A percentile compares a stretch with the other conserved stretches of the same genome.
phyloP scores from a whole-genome alignment of 2,329 filamentous ascomycete species.

The Escovopsis sp. region DNA sequence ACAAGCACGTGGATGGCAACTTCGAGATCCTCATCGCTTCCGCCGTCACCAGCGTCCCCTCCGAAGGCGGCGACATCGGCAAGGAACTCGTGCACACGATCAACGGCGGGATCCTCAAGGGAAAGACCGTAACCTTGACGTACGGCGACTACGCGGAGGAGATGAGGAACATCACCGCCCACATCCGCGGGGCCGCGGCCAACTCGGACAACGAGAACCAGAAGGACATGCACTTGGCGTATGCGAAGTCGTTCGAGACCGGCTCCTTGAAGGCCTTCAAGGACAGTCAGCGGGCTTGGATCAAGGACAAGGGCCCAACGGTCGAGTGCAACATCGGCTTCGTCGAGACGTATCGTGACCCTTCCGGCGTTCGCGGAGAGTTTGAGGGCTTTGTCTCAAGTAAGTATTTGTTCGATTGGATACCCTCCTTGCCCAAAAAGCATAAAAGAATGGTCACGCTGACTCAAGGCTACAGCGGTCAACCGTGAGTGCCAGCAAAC shows the following conservation, averaged over 20 bases:
- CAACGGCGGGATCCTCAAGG: constrained; percentile 42
- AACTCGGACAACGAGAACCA: constrained; percentile 61
- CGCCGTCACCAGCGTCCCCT: constrained; percentile 42
- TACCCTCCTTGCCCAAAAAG: not conserved
- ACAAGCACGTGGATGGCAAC: constrained; percentile 46
- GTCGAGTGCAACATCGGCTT: constrained; percentile 74
- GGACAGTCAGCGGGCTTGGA: constrained; percentile 67
- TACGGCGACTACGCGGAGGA: constrained; percentile 62
- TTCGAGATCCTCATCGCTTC: constrained; percentile 67
- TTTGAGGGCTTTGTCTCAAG: constrained; percentile 72
- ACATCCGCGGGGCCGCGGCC: constrained; percentile 51
- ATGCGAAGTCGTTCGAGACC: constrained; percentile 57
- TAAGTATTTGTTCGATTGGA: constrained; percentile 7
- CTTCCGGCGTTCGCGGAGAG: constrained; percentile 64
- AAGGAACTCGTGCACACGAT: constrained; percentile 47
- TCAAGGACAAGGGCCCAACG: constrained; percentile 65
- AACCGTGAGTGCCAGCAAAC: constrained; percentile 36
- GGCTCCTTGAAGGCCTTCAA: constrained; percentile 68
- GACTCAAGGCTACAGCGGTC: constrained; percentile 33
- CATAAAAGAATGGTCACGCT: too few species aligned
- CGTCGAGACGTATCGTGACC: constrained; percentile 74
- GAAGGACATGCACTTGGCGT: constrained; percentile 56
- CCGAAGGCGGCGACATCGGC: constrained; percentile 51
- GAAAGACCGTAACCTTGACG: constrained; percentile 53
- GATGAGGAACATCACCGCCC: constrained; percentile 53